These are phyloP conservation scores for Phytophthora fragariaefolia DNA, from an alignment of 352 stramenopile genomes.

Conservation along the genomic window DNA sequence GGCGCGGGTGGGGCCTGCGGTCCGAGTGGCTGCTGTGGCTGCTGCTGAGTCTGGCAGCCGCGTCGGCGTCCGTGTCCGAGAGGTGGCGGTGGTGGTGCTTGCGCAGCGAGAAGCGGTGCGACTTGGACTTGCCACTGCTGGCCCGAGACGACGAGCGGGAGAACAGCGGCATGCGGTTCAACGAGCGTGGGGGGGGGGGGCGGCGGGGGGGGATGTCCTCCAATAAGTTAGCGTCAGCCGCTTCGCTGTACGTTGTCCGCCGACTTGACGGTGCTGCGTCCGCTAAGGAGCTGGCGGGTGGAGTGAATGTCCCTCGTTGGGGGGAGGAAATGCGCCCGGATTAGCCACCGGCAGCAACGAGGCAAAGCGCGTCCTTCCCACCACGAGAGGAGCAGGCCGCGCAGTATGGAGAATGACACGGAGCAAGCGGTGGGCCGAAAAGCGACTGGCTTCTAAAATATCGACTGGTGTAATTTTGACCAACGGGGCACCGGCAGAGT, in stretches of 20 bases:
- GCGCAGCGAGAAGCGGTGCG: constrained; percentile 71
- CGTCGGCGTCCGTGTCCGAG: constrained; percentile 27
- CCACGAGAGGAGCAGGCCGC: not conserved
- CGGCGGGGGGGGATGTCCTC: not conserved
- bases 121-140: constrained; percentile 47
- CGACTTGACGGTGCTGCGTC: too few species aligned
- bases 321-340: too few species aligned
- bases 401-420: constrained; percentile 42
- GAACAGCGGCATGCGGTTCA: constrained; percentile 71
- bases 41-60: constrained; percentile 22
- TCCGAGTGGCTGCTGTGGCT: constrained; percentile 29
- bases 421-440: constrained; percentile 1
- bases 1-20: constrained; percentile 21
- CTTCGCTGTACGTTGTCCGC: not conserved
- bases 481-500: constrained; percentile 7
- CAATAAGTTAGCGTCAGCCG: not conserved
- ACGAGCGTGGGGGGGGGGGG: constrained; percentile 16
- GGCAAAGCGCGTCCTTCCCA: constrained; percentile 20
- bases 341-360: constrained; percentile 8
- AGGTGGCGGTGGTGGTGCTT: constrained; percentile 54
- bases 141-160: constrained; percentile 47
- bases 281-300: too few species aligned
- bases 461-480: constrained; percentile 24
- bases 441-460: constrained; percentile 44
- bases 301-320: too few species aligned